Base-by-base conservation (phyloP, 2,329 filamentous ascomycete genomes). In the Diaporthe capsici region DNA sequence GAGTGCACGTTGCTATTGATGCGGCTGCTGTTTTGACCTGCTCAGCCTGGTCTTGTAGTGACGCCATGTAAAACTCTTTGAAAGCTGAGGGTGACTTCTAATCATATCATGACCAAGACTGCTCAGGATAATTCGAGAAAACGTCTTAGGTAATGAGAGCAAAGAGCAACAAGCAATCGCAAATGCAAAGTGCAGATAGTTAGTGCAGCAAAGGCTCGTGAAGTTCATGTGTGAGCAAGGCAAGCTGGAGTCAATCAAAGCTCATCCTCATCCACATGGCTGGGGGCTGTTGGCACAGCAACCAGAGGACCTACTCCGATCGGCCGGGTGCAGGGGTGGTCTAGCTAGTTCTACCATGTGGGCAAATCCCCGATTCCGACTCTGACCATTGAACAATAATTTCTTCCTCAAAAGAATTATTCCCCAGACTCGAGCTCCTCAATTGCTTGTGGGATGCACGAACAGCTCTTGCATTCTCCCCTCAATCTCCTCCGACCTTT, bases 1-100 rank as follows among this genome's bases (percentile, higher is more conserved):
- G 82, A 42, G 87, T 86, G 79, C 88, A 90, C 79, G 87, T 88
- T 71, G 86, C 81, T 78, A 84, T 84, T 28, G 87, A 86, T 68
- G 82, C 80, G 53, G 90, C 83, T 71, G 87, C 85, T 78, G 81
- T 81, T 80, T 87, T 88, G 80, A 90, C 84, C 74, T 83, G 84
- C 75, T 88, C 86, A 78, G 85, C 85, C 78, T 86, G 84, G 74
- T 81, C 78, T 77, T 83, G 81, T 71, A 82, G 76, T 57, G 84
- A 82, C 79, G 83, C 81, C 86, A 87, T 87, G 79, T 79, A 80
- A 68, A 79, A 75, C 72, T 80, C 76, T 80, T 65, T 60, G 77
- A 76, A 67, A 53, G 71, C 25, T 51, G 76, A 47, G 44, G 75
- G 73, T 79, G 79, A 80, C 81, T 79, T 78, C 74, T 82, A 80